phyloP scores from a whole-genome alignment of 352 stramenopile genomes.

The Nothophytophthora sp. region DNA sequence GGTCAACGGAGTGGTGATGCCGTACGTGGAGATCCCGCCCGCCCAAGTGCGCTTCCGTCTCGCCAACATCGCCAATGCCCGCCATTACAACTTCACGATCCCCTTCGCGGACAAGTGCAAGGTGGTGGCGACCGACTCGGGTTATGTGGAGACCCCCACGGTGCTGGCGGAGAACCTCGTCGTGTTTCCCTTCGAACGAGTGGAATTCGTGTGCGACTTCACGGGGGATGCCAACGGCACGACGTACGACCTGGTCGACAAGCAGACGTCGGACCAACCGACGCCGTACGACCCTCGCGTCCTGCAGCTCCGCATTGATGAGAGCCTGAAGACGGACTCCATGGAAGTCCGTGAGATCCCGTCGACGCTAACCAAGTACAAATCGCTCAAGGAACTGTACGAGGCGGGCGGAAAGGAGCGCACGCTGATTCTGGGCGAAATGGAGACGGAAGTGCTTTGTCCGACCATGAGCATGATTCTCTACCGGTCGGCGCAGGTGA shows the following conservation, averaged over 20 bases:
- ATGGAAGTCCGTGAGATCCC: conserved; percentile 38
- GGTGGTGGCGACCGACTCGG: conserved; percentile 66
- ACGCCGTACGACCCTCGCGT: conserved; percentile 53
- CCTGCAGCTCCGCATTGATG: conserved; percentile 51
- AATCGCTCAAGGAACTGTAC: conserved; percentile 52
- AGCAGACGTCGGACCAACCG: conserved; percentile 35
- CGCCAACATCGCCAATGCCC: conserved; percentile 59
- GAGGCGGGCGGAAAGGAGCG: conserved; percentile 52
- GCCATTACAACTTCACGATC: conserved; percentile 77
- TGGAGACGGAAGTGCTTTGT: conserved; percentile 44
- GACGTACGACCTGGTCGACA: conserved; percentile 53
- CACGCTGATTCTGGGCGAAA: conserved; percentile 54
- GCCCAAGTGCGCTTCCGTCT: conserved; percentile 66
- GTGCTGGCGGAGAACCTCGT: conserved; percentile 24
- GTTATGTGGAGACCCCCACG: conserved; percentile 47
- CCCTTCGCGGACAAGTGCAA: conserved; percentile 63
- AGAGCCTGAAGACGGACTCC: conserved; percentile 33
- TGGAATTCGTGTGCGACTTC: conserved; percentile 69
- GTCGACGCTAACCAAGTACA: conserved; percentile 30
- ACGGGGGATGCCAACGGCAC: conserved; percentile 33
- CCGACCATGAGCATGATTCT: conserved; percentile 45
- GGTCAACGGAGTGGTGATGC: conserved; percentile 66
- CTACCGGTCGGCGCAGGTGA: conserved; percentile 55
- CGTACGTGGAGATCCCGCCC: conserved; percentile 52
- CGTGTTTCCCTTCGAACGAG: conserved; percentile 61